Base-by-base conservation (phyloP, 768 basidiomycete genomes). In the Boletus edulis region DNA sequence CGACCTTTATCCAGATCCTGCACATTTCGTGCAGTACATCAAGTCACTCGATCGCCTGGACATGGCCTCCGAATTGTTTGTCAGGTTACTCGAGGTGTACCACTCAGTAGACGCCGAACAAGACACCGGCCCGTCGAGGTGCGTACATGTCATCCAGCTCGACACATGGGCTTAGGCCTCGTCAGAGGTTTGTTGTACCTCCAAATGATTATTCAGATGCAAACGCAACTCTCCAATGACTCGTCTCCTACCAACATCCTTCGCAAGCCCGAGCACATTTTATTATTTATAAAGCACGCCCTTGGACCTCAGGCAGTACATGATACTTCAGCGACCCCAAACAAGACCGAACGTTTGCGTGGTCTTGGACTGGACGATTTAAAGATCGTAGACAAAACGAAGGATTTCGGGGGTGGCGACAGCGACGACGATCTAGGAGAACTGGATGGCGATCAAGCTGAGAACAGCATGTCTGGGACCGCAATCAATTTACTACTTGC, bases 211-310 rank as follows among this genome's bases (percentile, higher is more conserved):
- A 76, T 94, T 57, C 84, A 88, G 62, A 87, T 97, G 77, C 90
- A 94, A 67, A 76, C 82, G 2, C 79, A 84, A 49, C 72, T 92
- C 5, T 79, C 85, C 1, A 74, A 78, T 40, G 78, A 80, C 20
- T 76, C 79, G 17, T 71, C 77, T 15, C 76, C 82, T 0, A 77
- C 80, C 4, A 84, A 78, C 56, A 81, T 94, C 31, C 73, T 86
- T 35, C 69, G 58, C 50, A 65, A 87, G 55, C 88, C 91, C 0
- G 78, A 79, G 11, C 84, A 94, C 53, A 79, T 95, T 11, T 68
- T 98, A n/a, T 76, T 80, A 3, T 97, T 97, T 65, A 78, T 98
- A 24, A 87, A 87, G 52, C 84, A 91, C 55, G 87, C 89, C 1
- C 73, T 97, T 5, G 82, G 85, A 46, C 72, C 82, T 5, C 64